A percentile compares a stretch with the other conserved stretches of the same genome.
Evolutionary conservation across 2,329 filamentous ascomycete genomes (phyloP).

Genomic region (Sordariomycetes sp.): DNA sequence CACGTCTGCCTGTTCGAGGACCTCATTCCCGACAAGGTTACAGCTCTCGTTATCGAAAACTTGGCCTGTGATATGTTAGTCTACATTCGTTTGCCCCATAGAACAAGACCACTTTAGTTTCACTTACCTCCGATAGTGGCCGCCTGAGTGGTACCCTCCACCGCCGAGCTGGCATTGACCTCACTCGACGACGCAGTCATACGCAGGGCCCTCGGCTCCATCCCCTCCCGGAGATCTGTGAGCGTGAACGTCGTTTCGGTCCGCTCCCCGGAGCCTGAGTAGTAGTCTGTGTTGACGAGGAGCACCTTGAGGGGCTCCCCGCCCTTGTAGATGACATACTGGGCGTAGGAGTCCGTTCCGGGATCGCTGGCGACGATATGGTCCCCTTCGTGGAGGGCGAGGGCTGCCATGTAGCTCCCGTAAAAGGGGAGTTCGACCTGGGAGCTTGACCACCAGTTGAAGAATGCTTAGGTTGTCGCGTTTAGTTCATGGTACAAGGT

Average conservation of each 20-base stretch:
- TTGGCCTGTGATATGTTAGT: slow-evolving; percentile 5
- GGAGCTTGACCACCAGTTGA: slow-evolving; percentile 5
- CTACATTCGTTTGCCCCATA: too few relatives aligned
- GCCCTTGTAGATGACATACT: slow-evolving; percentile 5
- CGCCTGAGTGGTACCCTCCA: too few relatives aligned
- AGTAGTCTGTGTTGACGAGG: slow-evolving; percentile 6
- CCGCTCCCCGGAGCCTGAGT: slow-evolving; percentile 4
- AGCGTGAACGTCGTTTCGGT: slow-evolving; percentile 26
- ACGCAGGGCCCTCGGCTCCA: too few relatives aligned
- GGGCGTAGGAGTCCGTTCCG: slow-evolving; percentile 22
- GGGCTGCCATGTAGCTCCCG: slow-evolving; percentile 4
- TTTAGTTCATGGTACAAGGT: too few relatives aligned
- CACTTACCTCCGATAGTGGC: too few relatives aligned
- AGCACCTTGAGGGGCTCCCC: slow-evolving; percentile 2
- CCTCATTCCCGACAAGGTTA: slow-evolving; percentile 6
- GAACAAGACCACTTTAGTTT: too few relatives aligned
- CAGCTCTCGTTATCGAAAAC: slow-evolving; percentile 10
- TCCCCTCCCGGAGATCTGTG: slow-evolving; percentile 20
- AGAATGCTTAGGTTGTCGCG: neutral
- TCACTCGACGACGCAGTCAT: too few relatives aligned
- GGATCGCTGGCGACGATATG: slow-evolving; percentile 33
- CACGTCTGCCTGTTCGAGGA: slow-evolving; percentile 4
- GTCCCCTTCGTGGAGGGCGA: slow-evolving; percentile 21
- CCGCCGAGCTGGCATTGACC: too few relatives aligned
- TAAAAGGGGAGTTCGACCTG: slow-evolving; percentile 6